These are phyloP conservation scores for Suhomyces guaymorum DNA, from an alignment of 1,139 yeast genomes.

Conservation along the genomic window DNA sequence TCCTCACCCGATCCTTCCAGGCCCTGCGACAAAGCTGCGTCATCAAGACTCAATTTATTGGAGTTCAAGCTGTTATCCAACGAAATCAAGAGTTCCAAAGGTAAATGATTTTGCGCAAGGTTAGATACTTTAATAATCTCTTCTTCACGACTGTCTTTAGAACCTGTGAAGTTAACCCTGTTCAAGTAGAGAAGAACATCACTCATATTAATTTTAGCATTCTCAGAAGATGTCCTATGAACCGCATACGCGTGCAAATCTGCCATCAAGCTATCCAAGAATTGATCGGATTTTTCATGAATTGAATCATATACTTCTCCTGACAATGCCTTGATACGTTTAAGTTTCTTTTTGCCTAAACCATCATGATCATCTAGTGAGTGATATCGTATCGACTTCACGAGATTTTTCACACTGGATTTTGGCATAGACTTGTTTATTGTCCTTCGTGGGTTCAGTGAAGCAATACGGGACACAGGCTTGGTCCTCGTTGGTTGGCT, in stretches of 20 bases:
- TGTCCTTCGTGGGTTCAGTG: not conserved
- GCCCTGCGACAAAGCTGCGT: not conserved
- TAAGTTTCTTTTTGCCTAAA: conserved; percentile 10
- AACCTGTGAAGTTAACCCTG: conserved; percentile 31
- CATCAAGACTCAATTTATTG: conserved; percentile 2
- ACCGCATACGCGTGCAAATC: conserved; percentile 25
- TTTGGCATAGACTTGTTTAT: conserved; percentile 8
- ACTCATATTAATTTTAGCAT: conserved; percentile 29
- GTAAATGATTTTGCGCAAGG: conserved; percentile 40
- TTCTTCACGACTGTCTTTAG: conserved; percentile 18
- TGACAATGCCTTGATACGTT: conserved; percentile 2
- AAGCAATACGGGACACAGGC: not conserved
- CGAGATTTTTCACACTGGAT: conserved; percentile 14
- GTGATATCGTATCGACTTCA: conserved; percentile 13
- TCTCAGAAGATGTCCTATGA: conserved; percentile 26
- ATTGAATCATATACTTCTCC: conserved; percentile 13
- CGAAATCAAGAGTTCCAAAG: conserved; percentile 38
- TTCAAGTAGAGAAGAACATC: conserved; percentile 41
- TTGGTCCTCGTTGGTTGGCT: not conserved
- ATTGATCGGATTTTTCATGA: conserved; percentile 17
- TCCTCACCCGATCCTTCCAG: conserved; percentile 1
- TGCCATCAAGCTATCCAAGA: conserved; percentile 18
- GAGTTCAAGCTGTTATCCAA: conserved; percentile 34
- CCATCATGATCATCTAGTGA: conserved; percentile 2
- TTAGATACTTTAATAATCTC: conserved; percentile 29